Conservation (phyloP, 495 filamentous ascomycete species). For the Corynascus novoguineensis region DNA sequence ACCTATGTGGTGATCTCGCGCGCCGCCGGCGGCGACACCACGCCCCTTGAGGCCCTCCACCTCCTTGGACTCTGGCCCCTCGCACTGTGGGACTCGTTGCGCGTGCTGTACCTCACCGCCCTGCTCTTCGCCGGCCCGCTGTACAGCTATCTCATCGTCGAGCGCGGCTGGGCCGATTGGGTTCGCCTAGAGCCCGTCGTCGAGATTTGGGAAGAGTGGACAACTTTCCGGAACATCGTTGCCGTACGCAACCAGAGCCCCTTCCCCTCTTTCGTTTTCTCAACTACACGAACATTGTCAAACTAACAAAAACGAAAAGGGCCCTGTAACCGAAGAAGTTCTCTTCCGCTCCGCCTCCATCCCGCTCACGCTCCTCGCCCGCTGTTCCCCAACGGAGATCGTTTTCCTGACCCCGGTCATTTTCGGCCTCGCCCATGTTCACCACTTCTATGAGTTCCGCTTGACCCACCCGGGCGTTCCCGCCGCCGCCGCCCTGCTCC, state of each 20-base stretch:
- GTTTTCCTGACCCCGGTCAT: constrained; percentile 80
- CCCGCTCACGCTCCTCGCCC: constrained; percentile 75
- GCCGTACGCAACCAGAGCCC: constrained; percentile 38
- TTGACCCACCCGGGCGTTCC: constrained; percentile 70
- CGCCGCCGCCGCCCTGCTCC: constrained; percentile 51
- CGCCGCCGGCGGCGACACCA: constrained; percentile 18
- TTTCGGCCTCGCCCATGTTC: constrained; percentile 91
- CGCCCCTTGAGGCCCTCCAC: constrained; percentile 50
- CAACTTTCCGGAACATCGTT: constrained; percentile 52
- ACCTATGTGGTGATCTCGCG: constrained; percentile 56
- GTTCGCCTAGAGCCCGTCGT: constrained; percentile 34
- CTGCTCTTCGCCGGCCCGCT: constrained; percentile 83
- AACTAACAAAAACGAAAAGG: constrained; percentile 41
- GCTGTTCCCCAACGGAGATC: constrained; percentile 49
- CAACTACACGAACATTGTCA: background rate
- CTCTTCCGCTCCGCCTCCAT: constrained; percentile 85
- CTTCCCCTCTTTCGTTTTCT: background rate
- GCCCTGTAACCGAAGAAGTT: constrained; percentile 85
- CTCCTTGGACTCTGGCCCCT: constrained; percentile 73
- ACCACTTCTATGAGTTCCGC: constrained; percentile 94
- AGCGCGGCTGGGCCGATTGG: constrained; percentile 66
- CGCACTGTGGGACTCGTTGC: constrained; percentile 53
- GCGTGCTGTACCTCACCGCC: constrained; percentile 59
- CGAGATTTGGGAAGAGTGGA: constrained; percentile 40
- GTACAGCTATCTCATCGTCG: constrained; percentile 66